Evolutionary conservation across 352 stramenopile species (phyloP).

Genomic region (Phytophthora litchii): DNA sequence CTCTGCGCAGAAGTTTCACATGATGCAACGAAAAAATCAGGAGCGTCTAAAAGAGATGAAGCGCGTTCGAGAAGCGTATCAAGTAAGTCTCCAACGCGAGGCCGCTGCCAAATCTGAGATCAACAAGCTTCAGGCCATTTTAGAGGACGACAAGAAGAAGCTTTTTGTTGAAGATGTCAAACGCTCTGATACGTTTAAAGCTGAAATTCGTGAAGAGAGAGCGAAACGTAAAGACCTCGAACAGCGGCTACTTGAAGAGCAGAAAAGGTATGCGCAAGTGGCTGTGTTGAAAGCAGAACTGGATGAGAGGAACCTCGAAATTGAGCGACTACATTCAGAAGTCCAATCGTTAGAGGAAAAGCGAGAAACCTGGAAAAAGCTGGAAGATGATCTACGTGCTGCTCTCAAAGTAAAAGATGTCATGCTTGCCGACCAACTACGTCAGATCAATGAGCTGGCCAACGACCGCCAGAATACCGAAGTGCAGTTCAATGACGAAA

Average conservation of each 20-base stretch:
- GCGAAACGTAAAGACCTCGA: conserved; percentile 36
- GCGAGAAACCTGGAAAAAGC: conserved; percentile 34
- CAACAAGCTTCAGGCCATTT: conserved; percentile 45
- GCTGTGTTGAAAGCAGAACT: conserved; percentile 29
- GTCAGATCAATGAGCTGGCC: conserved; percentile 56
- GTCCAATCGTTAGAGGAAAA: conserved; percentile 31
- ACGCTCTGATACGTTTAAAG: conserved; percentile 49
- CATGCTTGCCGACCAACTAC: conserved; percentile 68
- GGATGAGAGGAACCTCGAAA: conserved; percentile 28
- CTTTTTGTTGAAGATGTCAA: conserved; percentile 52
- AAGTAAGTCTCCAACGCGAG: conserved; percentile 58
- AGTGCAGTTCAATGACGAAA: conserved; percentile 54
- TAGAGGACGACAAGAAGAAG: conserved; percentile 59
- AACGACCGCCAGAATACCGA: conserved; percentile 38
- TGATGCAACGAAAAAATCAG: conserved; percentile 54
- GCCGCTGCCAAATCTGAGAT: conserved; percentile 44
- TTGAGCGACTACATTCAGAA: conserved; percentile 28
- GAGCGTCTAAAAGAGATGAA: conserved; percentile 40
- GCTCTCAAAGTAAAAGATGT: conserved; percentile 75
- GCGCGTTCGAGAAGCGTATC: conserved; percentile 52
- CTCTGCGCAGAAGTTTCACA: conserved; percentile 47
- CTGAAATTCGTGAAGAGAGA: conserved; percentile 37
- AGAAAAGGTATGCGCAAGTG: conserved; percentile 26
- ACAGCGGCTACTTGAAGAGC: conserved; percentile 32
- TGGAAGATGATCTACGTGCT: conserved; percentile 60